A percentile compares a stretch with the other conserved stretches of the same genome.
Conservation (phyloP, 2,329 filamentous ascomycete species). For the Calonectria pseudoturangicola region DNA sequence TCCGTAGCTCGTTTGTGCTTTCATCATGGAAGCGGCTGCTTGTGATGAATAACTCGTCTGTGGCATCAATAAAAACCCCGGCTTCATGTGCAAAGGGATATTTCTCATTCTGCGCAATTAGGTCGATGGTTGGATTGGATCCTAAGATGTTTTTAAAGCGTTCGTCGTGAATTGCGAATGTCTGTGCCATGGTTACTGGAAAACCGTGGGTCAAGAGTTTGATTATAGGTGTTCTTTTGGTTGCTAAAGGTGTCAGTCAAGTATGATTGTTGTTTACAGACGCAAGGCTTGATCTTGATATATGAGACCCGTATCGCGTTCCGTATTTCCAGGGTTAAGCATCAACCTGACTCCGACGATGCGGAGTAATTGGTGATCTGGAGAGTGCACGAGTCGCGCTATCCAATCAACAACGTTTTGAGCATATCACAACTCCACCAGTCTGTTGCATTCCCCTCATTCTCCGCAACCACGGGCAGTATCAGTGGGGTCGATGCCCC, state of each 20-base stretch:
- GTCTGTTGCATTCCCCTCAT: constrained; percentile 3
- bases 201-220: no score
- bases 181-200: not conserved
- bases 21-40: constrained; percentile 55
- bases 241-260: not conserved
- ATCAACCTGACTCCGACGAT: not conserved
- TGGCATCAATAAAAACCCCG: constrained; percentile 55
- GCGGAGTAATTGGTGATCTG: constrained; percentile 1
- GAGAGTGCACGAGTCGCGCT: not conserved
- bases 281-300: not conserved
- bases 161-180: not conserved
- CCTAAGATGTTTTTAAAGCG: constrained; percentile 10
- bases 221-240: not conserved
- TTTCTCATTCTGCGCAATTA: constrained; percentile 24
- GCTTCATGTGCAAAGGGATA: constrained; percentile 70
- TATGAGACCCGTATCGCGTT: not conserved
- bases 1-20: constrained; percentile 41
- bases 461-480: not conserved
- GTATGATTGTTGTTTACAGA: not conserved
- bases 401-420: not conserved
- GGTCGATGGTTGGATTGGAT: constrained; percentile 1
- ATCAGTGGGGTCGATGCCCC: not conserved
- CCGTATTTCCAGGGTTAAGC: not conserved
- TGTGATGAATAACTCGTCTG: constrained; percentile 56
- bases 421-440: not conserved